These are phyloP conservation scores for Penicillium sp. DNA, from an alignment of 2,329 filamentous ascomycete genomes.

Conservation along the genomic window DNA sequence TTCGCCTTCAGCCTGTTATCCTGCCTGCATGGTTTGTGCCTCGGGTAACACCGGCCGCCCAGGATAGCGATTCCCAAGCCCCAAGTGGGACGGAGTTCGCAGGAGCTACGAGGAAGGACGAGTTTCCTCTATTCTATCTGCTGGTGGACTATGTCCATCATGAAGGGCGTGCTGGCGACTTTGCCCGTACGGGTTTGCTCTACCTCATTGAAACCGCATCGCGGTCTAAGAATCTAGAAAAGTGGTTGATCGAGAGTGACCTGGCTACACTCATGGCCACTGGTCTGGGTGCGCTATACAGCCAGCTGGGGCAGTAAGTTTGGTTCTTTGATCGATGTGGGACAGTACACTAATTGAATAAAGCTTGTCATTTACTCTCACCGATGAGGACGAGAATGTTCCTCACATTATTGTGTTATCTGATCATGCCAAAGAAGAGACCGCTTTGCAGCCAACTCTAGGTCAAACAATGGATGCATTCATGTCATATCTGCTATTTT, in stretches of 20 bases:
- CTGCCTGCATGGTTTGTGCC: conserved; percentile 88
- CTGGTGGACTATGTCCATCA: conserved; percentile 96
- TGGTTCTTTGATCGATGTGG: neutral
- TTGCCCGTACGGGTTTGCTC: conserved; percentile 86
- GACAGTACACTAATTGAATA: conserved; percentile 48
- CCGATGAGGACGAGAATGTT: conserved; percentile 61
- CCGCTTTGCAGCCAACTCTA: conserved; percentile 74
- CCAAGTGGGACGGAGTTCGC: conserved; percentile 67
- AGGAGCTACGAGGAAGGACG: conserved; percentile 80
- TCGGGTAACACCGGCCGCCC: conserved; percentile 39
- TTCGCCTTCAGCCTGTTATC: conserved; percentile 81
- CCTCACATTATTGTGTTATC: conserved; percentile 85
- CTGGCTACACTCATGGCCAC: conserved; percentile 96
- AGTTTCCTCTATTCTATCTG: conserved; percentile 94
- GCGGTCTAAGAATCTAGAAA: conserved; percentile 75
- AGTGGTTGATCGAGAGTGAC: conserved; percentile 97
- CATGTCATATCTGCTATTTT: conserved; percentile 90
- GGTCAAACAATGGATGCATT: conserved; percentile 89
- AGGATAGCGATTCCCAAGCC: conserved; percentile 41
- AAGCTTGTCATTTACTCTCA: conserved; percentile 79
- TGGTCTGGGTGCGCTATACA: conserved; percentile 76
- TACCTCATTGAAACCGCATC: conserved; percentile 96
- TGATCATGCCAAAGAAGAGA: conserved; percentile 75
- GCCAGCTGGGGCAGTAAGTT: conserved; percentile 60
- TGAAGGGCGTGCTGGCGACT: conserved; percentile 91